Base-by-base conservation (phyloP, 164 flowering plant genomes). In the Vitis amurensis region DNA sequence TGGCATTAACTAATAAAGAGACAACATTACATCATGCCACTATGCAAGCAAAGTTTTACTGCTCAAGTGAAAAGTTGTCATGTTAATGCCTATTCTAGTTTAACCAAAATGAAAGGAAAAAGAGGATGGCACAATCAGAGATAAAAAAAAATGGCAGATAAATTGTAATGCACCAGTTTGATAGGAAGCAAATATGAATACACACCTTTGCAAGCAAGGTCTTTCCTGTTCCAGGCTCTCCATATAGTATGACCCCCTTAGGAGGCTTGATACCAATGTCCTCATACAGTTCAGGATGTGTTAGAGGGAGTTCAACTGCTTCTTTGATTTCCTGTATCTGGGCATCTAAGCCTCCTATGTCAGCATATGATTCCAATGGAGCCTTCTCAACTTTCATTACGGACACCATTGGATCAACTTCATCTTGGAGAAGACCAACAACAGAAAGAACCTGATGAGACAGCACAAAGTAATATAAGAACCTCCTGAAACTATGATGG, bases 191-290 rank as follows among this genome's bases (percentile, higher is more conserved):
- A 49, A 12, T 37, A 11, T 51, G 51, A 37, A 19, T n/a, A 71
- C 49, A 50, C 47, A 90, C 97, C 94, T 90, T 90, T 11, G 96
- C 96, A 66, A 92, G 89, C 77, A 92, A 75, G 15, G 97, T 92
- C 75, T 92, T 92, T 11, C 97, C 97, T 0, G 97, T 92, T 47
- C 97, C 97, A 53, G 96, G 97, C 61, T 86, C 91, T 50, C 97
- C 97, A 77, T 92, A 92, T 55, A 92, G 84, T 55, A 92, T 86
- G 61, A 90, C 97, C 29, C 97, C 97, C 68, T 91, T 89, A 9
- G 97, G 97, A 71, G 98, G 98, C 69, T 83, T 90, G 50, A 92
- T 92, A 55, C 96, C 97, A 67, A 92, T 91, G 73, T 91, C 92
- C 74, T 91, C 91, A 81, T 91, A 92, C 31, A 91, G 71, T 71